A percentile compares a stretch with the other conserved stretches of the same genome.
phyloP scores from a whole-genome alignment of 257 asterid genomes.

The Nyctanthes arbortristis region DNA sequence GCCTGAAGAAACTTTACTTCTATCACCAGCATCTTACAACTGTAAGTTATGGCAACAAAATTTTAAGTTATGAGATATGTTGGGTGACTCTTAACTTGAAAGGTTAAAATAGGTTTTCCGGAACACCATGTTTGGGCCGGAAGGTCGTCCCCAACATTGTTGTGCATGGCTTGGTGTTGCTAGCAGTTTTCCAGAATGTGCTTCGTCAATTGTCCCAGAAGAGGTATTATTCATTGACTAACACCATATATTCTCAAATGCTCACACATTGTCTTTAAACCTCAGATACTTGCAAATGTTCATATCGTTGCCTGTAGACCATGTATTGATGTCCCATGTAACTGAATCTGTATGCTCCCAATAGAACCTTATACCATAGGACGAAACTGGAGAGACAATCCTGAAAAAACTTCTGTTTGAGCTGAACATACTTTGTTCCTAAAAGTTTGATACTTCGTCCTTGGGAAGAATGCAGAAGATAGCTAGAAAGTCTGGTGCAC shows the following conservation, averaged over 20 bases:
- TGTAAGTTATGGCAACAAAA: constrained; percentile 46
- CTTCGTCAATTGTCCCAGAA: constrained; percentile 85
- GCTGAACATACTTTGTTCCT: not conserved
- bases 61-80: constrained; percentile 14
- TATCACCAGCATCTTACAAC: constrained; percentile 97
- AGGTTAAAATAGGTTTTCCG: constrained; percentile 69
- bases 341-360: constrained; percentile 4
- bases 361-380: not conserved
- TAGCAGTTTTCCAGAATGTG: constrained; percentile 97
- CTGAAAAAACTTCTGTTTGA: not conserved
- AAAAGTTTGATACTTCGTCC: not conserved
- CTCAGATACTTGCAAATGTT: constrained; percentile 20
- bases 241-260: constrained; percentile 11
- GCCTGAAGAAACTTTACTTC: constrained; percentile 91
- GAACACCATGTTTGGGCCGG: constrained; percentile 99
- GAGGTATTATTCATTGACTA: constrained; percentile 59
- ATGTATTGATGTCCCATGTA: constrained; percentile 17
- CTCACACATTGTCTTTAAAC: not conserved
- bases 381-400: not conserved
- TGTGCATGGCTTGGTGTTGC: constrained; percentile 99
- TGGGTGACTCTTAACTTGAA: constrained; percentile 34
- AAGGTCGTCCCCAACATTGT: constrained; percentile 99
- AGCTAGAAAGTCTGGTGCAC: not conserved
- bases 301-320: constrained; percentile 14
- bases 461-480: not conserved